Evolutionary conservation across 2,329 filamentous ascomycete genomes (phyloP).

Genomic region (Aspergillus aculeatus): DNA sequence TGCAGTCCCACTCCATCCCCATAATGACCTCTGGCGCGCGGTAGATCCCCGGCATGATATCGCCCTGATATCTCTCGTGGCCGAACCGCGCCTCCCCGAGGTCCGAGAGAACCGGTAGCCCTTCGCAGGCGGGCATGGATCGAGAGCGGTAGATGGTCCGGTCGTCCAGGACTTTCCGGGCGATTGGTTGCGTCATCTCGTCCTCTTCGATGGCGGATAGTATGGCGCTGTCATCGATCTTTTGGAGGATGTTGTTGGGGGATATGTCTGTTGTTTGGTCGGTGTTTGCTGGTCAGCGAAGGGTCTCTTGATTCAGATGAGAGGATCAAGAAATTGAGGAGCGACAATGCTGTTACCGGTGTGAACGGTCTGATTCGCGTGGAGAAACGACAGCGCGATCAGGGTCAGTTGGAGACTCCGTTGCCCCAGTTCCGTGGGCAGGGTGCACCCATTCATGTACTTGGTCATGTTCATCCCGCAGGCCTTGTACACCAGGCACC

Average conservation of each 20-base stretch:
- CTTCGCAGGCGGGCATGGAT: neutral
- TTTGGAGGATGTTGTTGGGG: neutral
- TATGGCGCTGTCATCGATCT: neutral
- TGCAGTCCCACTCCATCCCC: conserved; percentile 23
- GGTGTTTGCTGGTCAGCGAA: neutral
- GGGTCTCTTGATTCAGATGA: too few relatives aligned
- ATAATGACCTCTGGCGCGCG: conserved; percentile 26
- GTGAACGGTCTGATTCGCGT: neutral
- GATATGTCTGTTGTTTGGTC: neutral
- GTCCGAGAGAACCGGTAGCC: neutral
- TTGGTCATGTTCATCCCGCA: neutral
- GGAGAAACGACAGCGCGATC: neutral
- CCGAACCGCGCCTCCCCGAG: neutral
- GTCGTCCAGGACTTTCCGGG: neutral
- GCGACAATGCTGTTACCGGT: neutral
- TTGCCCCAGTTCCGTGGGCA: neutral
- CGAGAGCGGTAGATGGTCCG: neutral
- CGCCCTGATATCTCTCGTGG: neutral
- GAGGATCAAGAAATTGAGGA: too few relatives aligned
- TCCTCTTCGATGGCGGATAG: neutral
- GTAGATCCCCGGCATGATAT: conserved; percentile 10
- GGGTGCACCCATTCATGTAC: neutral
- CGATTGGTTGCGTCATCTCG: neutral
- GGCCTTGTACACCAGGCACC: neutral
- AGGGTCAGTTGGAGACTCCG: neutral